Percentiles rank a stretch among this genome's conserved stretches.
Conservation (phyloP, 192 early-diverging fungal species). For the Backusella psychrophila region DNA sequence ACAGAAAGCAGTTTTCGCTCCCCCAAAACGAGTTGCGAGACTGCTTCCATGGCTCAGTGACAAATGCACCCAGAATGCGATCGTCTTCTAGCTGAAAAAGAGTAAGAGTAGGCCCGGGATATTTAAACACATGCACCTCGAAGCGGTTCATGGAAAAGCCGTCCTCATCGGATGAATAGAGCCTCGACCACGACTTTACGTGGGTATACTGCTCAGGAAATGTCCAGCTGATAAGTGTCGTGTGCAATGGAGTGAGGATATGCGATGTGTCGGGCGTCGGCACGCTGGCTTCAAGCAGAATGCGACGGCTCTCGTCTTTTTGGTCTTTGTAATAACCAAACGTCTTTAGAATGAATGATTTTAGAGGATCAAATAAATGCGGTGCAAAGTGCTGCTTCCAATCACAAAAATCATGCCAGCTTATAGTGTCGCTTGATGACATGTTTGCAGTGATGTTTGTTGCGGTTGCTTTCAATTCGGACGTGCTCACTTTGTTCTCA, state of each 20-base stretch:
- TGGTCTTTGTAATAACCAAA: conserved; percentile 39
- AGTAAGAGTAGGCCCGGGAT: conserved; percentile 50
- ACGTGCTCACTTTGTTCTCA: neutral
- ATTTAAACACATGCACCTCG: conserved; percentile 53
- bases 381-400: conserved; percentile 40
- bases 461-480: neutral
- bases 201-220: conserved; percentile 31
- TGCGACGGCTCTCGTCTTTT: neutral
- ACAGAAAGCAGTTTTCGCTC: conserved; percentile 35
- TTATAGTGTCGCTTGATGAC: neutral
- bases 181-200: conserved; percentile 32
- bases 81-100: conserved; percentile 31
- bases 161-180: conserved; percentile 48
- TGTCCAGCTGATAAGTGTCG: conserved; percentile 44
- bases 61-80: conserved; percentile 46
- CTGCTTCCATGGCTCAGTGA: conserved; percentile 53
- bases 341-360: conserved; percentile 42
- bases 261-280: conserved; percentile 20
- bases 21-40: conserved; percentile 46
- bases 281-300: conserved; percentile 12
- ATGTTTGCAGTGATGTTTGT: neutral
- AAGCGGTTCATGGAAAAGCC: conserved; percentile 61
- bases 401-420: neutral
- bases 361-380: conserved; percentile 39
- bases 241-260: conserved; percentile 37